phyloP scores from a whole-genome alignment of 1,139 yeast species.

The Nakaseomyces kungkrabaensis region DNA sequence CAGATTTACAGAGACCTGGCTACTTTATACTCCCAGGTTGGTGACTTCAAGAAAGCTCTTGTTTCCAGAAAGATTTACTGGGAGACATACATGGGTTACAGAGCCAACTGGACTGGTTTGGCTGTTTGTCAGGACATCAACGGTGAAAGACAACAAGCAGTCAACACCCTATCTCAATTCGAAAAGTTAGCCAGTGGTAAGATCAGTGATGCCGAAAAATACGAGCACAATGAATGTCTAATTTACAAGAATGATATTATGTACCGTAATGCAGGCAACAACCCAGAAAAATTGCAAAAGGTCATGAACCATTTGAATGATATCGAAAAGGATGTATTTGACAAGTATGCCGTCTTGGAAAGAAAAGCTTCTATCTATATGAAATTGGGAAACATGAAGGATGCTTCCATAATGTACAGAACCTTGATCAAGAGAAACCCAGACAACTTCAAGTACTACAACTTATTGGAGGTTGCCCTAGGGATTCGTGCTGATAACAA shows the following conservation, averaged over 20 bases:
- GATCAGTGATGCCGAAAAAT: conserved; percentile 53
- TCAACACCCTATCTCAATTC: conserved; percentile 60
- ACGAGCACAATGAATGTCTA: conserved; percentile 72
- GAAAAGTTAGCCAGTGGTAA: conserved; percentile 65
- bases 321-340: conserved; percentile 47
- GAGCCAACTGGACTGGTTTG: conserved; percentile 87
- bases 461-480: conserved; percentile 53
- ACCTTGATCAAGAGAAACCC: conserved; percentile 76
- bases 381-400: conserved; percentile 38
- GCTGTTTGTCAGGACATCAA: conserved; percentile 80
- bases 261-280: conserved; percentile 48
- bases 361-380: conserved; percentile 52
- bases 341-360: conserved; percentile 55
- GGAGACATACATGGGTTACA: conserved; percentile 69
- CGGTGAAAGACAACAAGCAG: conserved; percentile 57
- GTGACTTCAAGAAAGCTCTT: conserved; percentile 59
- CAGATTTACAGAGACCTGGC: conserved; percentile 78
- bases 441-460: conserved; percentile 60
- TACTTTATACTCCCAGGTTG: conserved; percentile 64
- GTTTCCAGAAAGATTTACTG: conserved; percentile 59
- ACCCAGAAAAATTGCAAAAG: conserved; percentile 34
- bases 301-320: conserved; percentile 56
- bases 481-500: conserved; percentile 35
- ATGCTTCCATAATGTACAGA: conserved; percentile 64
- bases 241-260: conserved; percentile 65